Evolutionary conservation across 129 eudicot species (phyloP).

Genomic region (Silybum marianum): DNA sequence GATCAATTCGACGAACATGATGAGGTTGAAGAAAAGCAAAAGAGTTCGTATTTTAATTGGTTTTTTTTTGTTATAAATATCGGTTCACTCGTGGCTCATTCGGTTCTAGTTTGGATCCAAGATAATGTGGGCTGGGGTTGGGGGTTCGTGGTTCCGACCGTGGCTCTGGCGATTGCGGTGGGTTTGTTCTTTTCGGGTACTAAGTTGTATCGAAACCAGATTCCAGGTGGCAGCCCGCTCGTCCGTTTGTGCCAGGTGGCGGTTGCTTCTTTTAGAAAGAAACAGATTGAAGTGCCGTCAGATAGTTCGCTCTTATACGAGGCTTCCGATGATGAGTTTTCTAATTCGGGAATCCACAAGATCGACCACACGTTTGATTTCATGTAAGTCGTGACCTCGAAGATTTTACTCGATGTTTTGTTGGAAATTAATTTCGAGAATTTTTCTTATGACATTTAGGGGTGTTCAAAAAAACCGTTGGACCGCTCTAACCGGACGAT

Average conservation of each 20-base stretch:
- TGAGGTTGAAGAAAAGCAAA: constrained; percentile 47
- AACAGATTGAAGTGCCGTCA: constrained; percentile 40
- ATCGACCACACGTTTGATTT: constrained; percentile 59
- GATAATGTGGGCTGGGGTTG: constrained; percentile 68
- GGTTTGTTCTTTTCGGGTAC: constrained; percentile 56
- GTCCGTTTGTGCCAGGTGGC: constrained; percentile 58
- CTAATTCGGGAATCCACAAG: constrained; percentile 46
- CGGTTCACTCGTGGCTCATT: constrained; percentile 60
- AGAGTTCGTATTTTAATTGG: constrained; percentile 67
- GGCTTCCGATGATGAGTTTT: constrained; percentile 36
- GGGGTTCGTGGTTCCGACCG: constrained; percentile 68
- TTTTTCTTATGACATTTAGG: too few relatives aligned
- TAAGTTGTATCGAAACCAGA: constrained; percentile 52
- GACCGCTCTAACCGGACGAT: too few relatives aligned
- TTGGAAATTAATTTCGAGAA: not conserved
- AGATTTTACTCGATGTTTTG: not conserved
- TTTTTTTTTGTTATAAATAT: constrained; percentile 55
- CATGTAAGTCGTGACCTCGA: constrained; percentile 31
- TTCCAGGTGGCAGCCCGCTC: constrained; percentile 70
- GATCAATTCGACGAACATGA: constrained; percentile 72
- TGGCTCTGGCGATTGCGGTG: constrained; percentile 59
- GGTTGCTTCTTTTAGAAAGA: constrained; percentile 64
- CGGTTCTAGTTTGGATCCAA: constrained; percentile 70
- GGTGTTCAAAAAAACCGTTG: too few relatives aligned
- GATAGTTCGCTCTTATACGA: constrained; percentile 56